Percentiles rank a stretch among this genome's conserved stretches.
phyloP scores from a whole-genome alignment of 441 rosid species.

The Euphorbia schlechtendalii region DNA sequence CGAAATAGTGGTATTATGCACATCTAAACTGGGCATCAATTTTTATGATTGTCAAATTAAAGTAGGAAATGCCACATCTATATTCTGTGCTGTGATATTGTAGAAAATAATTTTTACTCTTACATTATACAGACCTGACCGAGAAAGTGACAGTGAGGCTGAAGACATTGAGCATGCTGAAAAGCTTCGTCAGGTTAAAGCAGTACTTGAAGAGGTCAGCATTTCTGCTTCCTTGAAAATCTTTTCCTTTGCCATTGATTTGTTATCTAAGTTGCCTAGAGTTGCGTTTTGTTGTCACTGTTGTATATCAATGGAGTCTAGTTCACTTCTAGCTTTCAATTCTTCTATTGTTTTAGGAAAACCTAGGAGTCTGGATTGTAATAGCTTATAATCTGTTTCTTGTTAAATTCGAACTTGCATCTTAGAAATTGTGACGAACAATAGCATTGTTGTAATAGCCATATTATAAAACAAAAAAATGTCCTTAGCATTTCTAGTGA shows the following conservation, averaged over 20 bases:
- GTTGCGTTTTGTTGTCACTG: background rate
- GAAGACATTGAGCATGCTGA: constrained; percentile 99
- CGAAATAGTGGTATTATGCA: background rate
- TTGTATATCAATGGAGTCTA: background rate
- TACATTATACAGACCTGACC: constrained; percentile 43
- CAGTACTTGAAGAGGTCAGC: constrained; percentile 98
- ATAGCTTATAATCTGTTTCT: constrained; percentile 2
- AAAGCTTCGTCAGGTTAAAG: constrained; percentile 99
- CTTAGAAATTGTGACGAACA: constrained; percentile 3
- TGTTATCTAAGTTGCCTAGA: background rate
- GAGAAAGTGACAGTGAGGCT: constrained; percentile 99
- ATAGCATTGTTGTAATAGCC: background rate
- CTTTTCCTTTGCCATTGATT: background rate
- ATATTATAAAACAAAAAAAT: background rate
- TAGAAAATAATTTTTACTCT: background rate
- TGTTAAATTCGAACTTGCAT: background rate
- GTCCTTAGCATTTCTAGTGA: background rate
- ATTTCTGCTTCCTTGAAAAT: background rate
- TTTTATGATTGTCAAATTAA: background rate
- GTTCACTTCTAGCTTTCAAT: background rate
- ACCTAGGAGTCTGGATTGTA: background rate
- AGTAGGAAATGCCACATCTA: background rate
- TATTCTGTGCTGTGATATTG: background rate
- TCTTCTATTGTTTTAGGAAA: background rate
- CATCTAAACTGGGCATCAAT: background rate